Conservation (phyloP, 345 rosid species). For the Populus tremula region DNA sequence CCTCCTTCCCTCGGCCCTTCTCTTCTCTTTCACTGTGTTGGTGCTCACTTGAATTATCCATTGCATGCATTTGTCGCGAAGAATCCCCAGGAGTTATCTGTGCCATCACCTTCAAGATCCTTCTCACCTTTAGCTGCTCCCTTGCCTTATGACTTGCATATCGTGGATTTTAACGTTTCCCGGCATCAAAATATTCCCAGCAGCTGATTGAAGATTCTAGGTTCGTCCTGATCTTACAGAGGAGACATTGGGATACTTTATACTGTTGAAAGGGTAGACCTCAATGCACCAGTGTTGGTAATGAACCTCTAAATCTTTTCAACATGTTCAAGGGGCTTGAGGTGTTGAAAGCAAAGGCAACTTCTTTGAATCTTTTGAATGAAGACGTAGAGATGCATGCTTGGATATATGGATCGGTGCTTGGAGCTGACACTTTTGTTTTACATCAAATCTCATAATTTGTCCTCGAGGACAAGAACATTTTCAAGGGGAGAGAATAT, state of each 20-base stretch:
- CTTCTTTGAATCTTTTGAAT: constrained; percentile 86
- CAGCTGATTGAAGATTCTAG: constrained; percentile 50
- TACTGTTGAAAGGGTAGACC: constrained; percentile 59
- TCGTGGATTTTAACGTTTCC: constrained; percentile 81
- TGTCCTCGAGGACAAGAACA: no score
- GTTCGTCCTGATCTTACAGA: constrained; percentile 64
- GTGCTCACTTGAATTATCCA: constrained; percentile 83
- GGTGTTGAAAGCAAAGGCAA: constrained; percentile 60
- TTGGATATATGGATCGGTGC: constrained; percentile 54
- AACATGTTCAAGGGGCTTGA: constrained; percentile 70
- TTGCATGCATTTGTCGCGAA: constrained; percentile 72
- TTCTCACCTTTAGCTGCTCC: constrained; percentile 72
- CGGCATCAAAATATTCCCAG: constrained; percentile 62
- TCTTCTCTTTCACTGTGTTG: constrained; percentile 66
- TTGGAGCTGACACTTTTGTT: no score
- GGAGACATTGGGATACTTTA: constrained; percentile 74
- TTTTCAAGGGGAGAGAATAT: no score
- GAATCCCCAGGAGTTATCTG: constrained; percentile 62
- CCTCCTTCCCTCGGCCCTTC: constrained; percentile 66
- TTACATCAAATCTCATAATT: no score
- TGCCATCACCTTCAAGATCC: constrained; percentile 43
- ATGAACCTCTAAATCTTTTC: constrained; percentile 66
- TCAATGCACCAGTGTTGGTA: constrained; percentile 55
- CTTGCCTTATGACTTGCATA: constrained; percentile 82
- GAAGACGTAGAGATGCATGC: constrained; percentile 65